Evolutionary conservation across 768 basidiomycete species (phyloP), one percentile per base, ranked within the genome.

Genomic region (Boletellus sp.): DNA sequence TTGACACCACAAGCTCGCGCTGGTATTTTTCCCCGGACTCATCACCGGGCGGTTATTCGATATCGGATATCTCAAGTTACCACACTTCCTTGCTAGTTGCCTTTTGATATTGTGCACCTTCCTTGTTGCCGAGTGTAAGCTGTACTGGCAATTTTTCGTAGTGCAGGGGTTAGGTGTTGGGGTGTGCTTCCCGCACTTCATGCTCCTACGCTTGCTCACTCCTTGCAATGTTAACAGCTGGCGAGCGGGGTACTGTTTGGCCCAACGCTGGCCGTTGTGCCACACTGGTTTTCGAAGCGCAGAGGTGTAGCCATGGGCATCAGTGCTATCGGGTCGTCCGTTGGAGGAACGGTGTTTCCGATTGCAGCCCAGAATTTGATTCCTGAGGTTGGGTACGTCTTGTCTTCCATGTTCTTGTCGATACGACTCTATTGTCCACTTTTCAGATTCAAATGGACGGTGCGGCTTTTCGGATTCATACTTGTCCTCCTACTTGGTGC

Each of bases 131-230:
- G 72, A 90, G 69, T 90, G 89, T 60, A 84, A 70, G 11, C 51
- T 75, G 49, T 90, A 83, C 58, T 90, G 88, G 89, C 85, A 90
- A 6, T 85, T 90, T 56, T 58, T 90, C 20, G 73, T 90, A 1
- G 87, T 80, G 51, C 88, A 90, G 63, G 88, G 88, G 0, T 57
- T 90, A 33, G 77, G 76, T 0, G 66, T 81, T 12, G 88, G 88
- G 19, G 81, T 86, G 50, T 51, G 83, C 68, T 31, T 6, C 10
- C 20, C 17, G 10, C 16, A 8, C 20, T 4, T 13, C 16, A 12
- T 28, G 12, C 8, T 11, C 12, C 4, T 17, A 33, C 56, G 13
- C 17, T 15, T 19, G 35, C 42, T 45, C 28, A 47, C 33, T 35
- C 16, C 6, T 17, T 3, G n/a, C n/a, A n/a, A n/a, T 2, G 11